These are phyloP conservation scores for Schizothecium vesticola DNA, from an alignment of 495 filamentous ascomycete genomes.

Conservation along the genomic window DNA sequence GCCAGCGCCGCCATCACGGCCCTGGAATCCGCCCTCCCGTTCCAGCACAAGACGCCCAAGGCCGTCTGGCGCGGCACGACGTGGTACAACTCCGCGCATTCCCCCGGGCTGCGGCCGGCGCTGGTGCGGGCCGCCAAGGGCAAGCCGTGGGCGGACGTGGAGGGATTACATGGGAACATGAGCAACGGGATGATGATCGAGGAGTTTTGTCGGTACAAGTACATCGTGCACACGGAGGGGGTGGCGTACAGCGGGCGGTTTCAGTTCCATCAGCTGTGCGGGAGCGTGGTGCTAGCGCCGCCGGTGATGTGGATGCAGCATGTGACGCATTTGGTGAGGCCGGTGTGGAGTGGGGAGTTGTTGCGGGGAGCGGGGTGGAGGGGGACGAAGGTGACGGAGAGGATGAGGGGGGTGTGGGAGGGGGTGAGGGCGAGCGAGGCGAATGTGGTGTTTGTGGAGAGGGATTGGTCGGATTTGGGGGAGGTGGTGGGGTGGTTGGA, in stretches of 20 bases:
- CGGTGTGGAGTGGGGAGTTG: constrained; percentile 36
- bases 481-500: constrained; percentile 39
- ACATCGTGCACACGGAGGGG: constrained; percentile 56
- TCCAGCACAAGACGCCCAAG: constrained; percentile 51
- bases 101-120: constrained; percentile 39
- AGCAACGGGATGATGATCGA: constrained; percentile 34
- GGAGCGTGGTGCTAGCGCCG: constrained; percentile 44
- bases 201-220: constrained; percentile 43
- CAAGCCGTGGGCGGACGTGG: constrained; percentile 47
- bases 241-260: constrained; percentile 54
- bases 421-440: constrained; percentile 34
- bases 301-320: constrained; percentile 47
- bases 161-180: constrained; percentile 38
- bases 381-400: constrained; percentile 16
- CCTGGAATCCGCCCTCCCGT: constrained; percentile 24
- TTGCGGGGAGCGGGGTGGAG: background rate
- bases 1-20: constrained; percentile 42
- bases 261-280: constrained; percentile 49
- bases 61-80: constrained; percentile 66
- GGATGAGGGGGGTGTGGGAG: constrained; percentile 34
- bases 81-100: constrained; percentile 43
- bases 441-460: constrained; percentile 49
- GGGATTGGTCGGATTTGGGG: constrained; percentile 50
- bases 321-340: constrained; percentile 42
- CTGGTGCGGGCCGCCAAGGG: constrained; percentile 32